Percentiles rank a stretch among this genome's conserved stretches.
phyloP scores from a whole-genome alignment of 768 basidiomycete genomes.

The Lentinula edodes region DNA sequence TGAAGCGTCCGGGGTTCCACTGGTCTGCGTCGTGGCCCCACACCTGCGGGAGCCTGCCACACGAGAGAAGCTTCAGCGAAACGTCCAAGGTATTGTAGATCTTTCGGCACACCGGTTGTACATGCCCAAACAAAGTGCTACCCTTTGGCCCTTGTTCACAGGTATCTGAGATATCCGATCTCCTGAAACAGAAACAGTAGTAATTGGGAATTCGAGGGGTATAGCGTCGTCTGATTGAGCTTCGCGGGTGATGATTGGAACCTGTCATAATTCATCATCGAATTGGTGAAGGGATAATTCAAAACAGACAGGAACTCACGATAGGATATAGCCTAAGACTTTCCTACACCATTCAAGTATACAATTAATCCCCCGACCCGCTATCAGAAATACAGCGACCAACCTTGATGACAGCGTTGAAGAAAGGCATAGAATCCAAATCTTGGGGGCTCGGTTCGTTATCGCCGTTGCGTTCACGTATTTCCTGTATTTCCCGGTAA shows the following conservation, averaged over 20 bases:
- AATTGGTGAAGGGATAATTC: neutral
- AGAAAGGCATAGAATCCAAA: conserved; percentile 27
- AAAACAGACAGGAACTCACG: conserved; percentile 2
- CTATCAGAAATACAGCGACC: neutral
- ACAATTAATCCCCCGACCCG: too few relatives aligned
- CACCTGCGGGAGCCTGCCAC: conserved; percentile 10
- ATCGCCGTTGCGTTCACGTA: conserved; percentile 8
- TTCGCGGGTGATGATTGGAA: neutral
- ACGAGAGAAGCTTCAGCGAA: too few relatives aligned
- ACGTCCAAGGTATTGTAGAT: too few relatives aligned
- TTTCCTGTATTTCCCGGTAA: conserved; percentile 46
- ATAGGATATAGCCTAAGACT: conserved; percentile 25
- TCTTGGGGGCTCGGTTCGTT: conserved; percentile 17
- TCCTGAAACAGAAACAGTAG: conserved; percentile 34
- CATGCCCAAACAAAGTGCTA: conserved; percentile 44
- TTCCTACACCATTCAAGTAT: conserved; percentile 17
- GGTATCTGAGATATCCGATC: conserved; percentile 38
- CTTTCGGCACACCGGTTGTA: conserved; percentile 29
- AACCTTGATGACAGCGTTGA: conserved; percentile 18
- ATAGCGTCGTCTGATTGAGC: conserved; percentile 42
- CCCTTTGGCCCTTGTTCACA: conserved; percentile 44
- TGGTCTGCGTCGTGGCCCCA: conserved; percentile 27
- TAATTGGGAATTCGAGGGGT: conserved; percentile 52
- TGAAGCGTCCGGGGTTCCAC: conserved; percentile 30
- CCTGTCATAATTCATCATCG: neutral